phyloP scores from a whole-genome alignment of 2,329 filamentous ascomycete genomes.

The Cordyceps militaris region DNA sequence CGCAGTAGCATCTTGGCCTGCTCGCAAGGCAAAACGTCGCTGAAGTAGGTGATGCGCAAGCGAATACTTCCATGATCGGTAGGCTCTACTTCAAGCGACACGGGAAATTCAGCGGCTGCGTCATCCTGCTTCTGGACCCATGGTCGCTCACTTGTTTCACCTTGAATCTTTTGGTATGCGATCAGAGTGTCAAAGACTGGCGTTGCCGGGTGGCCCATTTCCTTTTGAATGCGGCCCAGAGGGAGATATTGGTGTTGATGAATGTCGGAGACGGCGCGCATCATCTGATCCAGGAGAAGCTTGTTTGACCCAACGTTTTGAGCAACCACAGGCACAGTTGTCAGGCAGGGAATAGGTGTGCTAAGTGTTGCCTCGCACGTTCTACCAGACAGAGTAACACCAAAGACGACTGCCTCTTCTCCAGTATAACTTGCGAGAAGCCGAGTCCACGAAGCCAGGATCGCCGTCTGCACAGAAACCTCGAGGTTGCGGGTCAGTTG shows the following conservation, averaged over 20 bases:
- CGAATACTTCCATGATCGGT: slow-evolving; percentile 38
- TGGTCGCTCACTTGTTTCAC: slow-evolving; percentile 21
- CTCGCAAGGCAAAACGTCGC: slow-evolving; percentile 55
- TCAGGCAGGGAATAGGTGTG: slow-evolving; percentile 70
- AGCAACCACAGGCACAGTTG: slow-evolving; percentile 69
- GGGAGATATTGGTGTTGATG: slow-evolving; percentile 66
- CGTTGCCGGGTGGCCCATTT: slow-evolving; percentile 57
- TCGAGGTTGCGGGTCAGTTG: slow-evolving; percentile 46
- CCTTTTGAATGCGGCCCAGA: slow-evolving; percentile 64
- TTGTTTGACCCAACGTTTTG: slow-evolving; percentile 45
- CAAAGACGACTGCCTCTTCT: slow-evolving; percentile 68
- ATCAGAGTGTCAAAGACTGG: slow-evolving; percentile 78
- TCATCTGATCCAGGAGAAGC: slow-evolving; percentile 54
- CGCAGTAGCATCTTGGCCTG: slow-evolving; percentile 61
- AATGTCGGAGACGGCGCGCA: slow-evolving; percentile 56
- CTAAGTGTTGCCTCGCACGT: slow-evolving; percentile 51
- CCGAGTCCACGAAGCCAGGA: slow-evolving; percentile 72
- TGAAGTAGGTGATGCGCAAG: slow-evolving; percentile 60
- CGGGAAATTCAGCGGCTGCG: slow-evolving; percentile 66
- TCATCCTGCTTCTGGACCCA: slow-evolving; percentile 61
- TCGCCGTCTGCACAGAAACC: slow-evolving; percentile 68
- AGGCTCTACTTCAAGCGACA: slow-evolving; percentile 75
- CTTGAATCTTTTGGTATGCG: slow-evolving; percentile 63
- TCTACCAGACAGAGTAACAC: slow-evolving; percentile 71
- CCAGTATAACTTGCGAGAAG: slow-evolving; percentile 71